Base-by-base conservation (phyloP, 345 rosid species). In the Lagerstroemia speciosa region DNA sequence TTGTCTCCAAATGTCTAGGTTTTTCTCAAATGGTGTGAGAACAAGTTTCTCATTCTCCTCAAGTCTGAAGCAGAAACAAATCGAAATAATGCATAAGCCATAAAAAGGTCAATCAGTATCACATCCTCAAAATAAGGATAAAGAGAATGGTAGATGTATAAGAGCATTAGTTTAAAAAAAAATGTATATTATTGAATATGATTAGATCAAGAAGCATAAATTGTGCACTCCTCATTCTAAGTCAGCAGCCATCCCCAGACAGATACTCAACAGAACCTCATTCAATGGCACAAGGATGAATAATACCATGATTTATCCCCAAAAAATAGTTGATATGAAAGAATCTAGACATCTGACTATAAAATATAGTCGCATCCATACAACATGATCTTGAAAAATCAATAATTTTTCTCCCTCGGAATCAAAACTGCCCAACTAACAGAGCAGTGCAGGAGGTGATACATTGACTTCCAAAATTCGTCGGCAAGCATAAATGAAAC, bases 1-100 rank as follows among this genome's bases (percentile, higher is more conserved):
- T 67, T 89, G 98, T 76, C 98, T 86, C 98, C 98, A 91, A 45
- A 93, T 91, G 78, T 93, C 98, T 55, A 93, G 86, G 72, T 93
- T 93, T 83, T 93, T 91, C 87, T 93, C 98, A 64, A 93, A 93
- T 68, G 98, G 97, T 30, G 97, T 93, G 70, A 93, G 85, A 65
- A 91, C 91, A 82, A 91, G 94, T 50, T 82, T 93, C 72, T 89
- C 96, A 81, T 93, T 91, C 79, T 93, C 98, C 85, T 93, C 97
- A 31, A 91, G 94, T 66, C 98, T 91, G 81, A 71, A 74, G 69
- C 58, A 72, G 70, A 60, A 14, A 41, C 7, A 9, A 9, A 41
- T 41, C 14, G 14, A 14, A 41, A 66, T 32, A 75, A 27, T 62
- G 3, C n/a, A 64, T 64, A 17, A 24, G 17, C 12, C 38, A 24